Evolutionary conservation across 2,329 filamentous ascomycete species (phyloP).

Genomic region (Colletotrichum sp.): DNA sequence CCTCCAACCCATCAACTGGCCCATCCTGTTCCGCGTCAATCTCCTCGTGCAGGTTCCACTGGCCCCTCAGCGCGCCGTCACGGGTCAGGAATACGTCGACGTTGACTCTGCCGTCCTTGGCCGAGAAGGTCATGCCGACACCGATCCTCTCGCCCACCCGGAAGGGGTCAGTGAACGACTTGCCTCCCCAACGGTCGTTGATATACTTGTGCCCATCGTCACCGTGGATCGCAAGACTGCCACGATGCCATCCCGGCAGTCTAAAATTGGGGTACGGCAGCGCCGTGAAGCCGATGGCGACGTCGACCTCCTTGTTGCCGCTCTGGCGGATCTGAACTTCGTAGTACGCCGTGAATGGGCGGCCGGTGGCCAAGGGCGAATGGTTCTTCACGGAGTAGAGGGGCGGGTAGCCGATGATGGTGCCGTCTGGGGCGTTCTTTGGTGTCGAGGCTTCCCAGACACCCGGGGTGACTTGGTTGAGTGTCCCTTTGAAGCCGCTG

Average conservation of each 20-base stretch:
- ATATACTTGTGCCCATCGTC: slow-evolving; percentile 80
- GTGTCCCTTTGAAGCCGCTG: slow-evolving; percentile 47
- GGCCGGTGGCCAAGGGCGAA: slow-evolving; percentile 52
- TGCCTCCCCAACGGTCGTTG: slow-evolving; percentile 77
- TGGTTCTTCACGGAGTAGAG: slow-evolving; percentile 68
- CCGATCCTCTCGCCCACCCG: slow-evolving; percentile 70
- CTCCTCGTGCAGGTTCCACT: slow-evolving; percentile 80
- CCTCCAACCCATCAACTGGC: slow-evolving; percentile 71
- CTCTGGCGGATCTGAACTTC: slow-evolving; percentile 63
- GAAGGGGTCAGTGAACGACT: slow-evolving; percentile 70
- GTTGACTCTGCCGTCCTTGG: slow-evolving; percentile 42
- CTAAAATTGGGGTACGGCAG: slow-evolving; percentile 80
- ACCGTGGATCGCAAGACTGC: slow-evolving; percentile 75
- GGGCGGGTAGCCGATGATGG: slow-evolving; percentile 71
- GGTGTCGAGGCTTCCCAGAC: slow-evolving; percentile 53
- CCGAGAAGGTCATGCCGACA: slow-evolving; percentile 69
- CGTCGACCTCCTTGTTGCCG: slow-evolving; percentile 49
- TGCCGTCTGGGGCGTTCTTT: slow-evolving; percentile 59
- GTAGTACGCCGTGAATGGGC: slow-evolving; percentile 68
- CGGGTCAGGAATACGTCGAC: slow-evolving; percentile 74
- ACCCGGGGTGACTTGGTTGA: slow-evolving; percentile 52
- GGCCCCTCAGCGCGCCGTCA: slow-evolving; percentile 62
- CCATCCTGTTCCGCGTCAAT: slow-evolving; percentile 66
- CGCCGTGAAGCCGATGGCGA: slow-evolving; percentile 74
- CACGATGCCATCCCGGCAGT: slow-evolving; percentile 82